A percentile compares a stretch with the other conserved stretches of the same genome.
These are phyloP conservation scores for Albugo laibachii DNA, from an alignment of 352 stramenopile species.

Conservation along the genomic window DNA sequence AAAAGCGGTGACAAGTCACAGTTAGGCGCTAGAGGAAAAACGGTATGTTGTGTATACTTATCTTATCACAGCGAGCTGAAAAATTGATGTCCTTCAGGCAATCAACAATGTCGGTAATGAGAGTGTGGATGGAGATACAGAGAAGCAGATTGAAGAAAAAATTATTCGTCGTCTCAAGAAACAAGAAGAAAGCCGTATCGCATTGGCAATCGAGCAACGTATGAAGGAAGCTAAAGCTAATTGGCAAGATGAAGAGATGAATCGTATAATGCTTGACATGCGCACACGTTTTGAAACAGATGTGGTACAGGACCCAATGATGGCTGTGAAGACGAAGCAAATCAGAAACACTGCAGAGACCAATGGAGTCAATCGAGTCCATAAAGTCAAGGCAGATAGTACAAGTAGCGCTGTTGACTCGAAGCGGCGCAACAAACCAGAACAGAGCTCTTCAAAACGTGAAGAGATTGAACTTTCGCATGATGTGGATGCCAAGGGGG, in stretches of 20 bases:
- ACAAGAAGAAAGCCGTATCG: conserved; percentile 70
- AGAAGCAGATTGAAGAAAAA: conserved; percentile 76
- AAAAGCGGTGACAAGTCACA: too few relatives aligned
- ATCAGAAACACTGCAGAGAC: conserved; percentile 23
- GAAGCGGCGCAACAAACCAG: conserved; percentile 24
- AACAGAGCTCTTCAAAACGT: conserved; percentile 14
- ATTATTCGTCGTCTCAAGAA: conserved; percentile 74
- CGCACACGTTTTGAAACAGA: conserved; percentile 67
- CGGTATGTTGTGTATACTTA: too few relatives aligned
- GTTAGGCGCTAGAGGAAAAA: too few relatives aligned
- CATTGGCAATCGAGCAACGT: conserved; percentile 57
- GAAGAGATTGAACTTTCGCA: conserved; percentile 7
- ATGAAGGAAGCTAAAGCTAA: conserved; percentile 73
- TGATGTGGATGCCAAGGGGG: conserved; percentile 24
- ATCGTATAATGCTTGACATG: conserved; percentile 81
- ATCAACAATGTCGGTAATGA: too few relatives aligned
- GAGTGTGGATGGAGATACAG: conserved; percentile 53
- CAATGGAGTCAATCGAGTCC: conserved; percentile 16
- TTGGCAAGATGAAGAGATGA: conserved; percentile 79
- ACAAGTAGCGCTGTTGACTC: conserved; percentile 11
- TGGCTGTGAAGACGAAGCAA: conserved; percentile 40
- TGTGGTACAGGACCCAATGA: conserved; percentile 44
- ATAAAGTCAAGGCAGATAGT: background rate
- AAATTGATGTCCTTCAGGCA: too few relatives aligned
- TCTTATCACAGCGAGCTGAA: too few relatives aligned